A percentile compares a stretch with the other conserved stretches of the same genome.
These are phyloP conservation scores for Stylonectria norvegica DNA, from an alignment of 2,329 filamentous ascomycete species.

Conservation along the genomic window DNA sequence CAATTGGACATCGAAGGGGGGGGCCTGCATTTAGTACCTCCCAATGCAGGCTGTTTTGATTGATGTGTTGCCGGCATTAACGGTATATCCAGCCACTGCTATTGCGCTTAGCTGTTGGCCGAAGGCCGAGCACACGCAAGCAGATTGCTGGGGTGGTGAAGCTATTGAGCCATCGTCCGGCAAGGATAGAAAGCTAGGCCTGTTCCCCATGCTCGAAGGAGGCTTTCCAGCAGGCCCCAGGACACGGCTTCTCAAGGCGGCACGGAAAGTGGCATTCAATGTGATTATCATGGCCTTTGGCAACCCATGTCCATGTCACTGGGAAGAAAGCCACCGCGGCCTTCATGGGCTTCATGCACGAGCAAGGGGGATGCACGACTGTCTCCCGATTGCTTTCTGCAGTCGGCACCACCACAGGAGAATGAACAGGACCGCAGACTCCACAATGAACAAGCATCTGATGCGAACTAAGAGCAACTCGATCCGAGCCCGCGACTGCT, in stretches of 20 bases:
- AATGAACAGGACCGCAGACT: not conserved
- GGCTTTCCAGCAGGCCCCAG: too few species aligned
- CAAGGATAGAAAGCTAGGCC: not conserved
- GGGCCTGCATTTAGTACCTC: not conserved
- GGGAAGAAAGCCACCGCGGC: not conserved
- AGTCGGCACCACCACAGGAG: not conserved
- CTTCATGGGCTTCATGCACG: not conserved
- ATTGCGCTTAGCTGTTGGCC: not conserved
- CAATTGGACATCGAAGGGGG: not conserved
- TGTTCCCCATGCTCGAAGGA: not conserved
- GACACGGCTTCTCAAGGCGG: not conserved
- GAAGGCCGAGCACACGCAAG: not conserved
- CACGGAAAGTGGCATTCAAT: too few species aligned
- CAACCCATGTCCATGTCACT: not conserved
- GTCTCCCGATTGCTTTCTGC: not conserved
- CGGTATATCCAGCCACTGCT: not conserved
- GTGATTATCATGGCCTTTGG: not conserved
- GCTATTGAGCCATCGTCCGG: not conserved
- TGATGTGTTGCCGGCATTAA: too few species aligned
- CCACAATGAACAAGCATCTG: not conserved
- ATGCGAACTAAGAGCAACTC: not conserved
- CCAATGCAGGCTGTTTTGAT: not conserved
- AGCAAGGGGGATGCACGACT: not conserved
- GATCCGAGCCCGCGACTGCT: not conserved
- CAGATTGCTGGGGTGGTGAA: not conserved